Evolutionary conservation across 202 grass and related monocot genomes (phyloP).

Genomic region (Dendrocalamus latiflorus): DNA sequence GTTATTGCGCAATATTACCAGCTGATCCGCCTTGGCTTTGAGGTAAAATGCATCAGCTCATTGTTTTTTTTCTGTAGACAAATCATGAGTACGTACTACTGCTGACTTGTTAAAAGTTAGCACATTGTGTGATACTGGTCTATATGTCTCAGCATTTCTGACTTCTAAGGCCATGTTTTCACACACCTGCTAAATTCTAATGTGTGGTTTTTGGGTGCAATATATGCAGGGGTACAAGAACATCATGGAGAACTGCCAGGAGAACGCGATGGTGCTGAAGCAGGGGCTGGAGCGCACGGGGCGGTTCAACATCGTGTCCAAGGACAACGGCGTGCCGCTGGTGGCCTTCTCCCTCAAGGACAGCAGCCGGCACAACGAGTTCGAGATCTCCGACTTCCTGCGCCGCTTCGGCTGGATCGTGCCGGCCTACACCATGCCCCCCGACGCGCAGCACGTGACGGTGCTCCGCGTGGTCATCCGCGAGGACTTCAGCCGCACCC

Average conservation of each 20-base stretch:
- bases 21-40: conserved; percentile 81
- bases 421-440: conserved; percentile 91
- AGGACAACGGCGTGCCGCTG: conserved; percentile 76
- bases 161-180: background rate
- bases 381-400: conserved; percentile 78
- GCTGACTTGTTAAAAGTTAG: too few relatives aligned
- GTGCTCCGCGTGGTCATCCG: conserved; percentile 82
- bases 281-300: conserved; percentile 53
- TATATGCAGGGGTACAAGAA: conserved; percentile 69
- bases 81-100: too few relatives aligned
- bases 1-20: conserved; percentile 97
- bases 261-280: conserved; percentile 80
- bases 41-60: conserved; percentile 36
- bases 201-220: too few relatives aligned
- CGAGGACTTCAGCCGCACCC: conserved; percentile 90
- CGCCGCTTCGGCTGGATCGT: conserved; percentile 96
- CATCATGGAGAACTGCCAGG: conserved; percentile 91
- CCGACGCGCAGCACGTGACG: conserved; percentile 71
- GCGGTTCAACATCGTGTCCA: conserved; percentile 73
- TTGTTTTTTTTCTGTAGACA: background rate
- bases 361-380: conserved; percentile 67
- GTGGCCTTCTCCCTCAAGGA: conserved; percentile 96
- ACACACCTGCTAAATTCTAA: too few relatives aligned
- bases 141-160: background rate
- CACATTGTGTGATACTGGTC: too few relatives aligned